A percentile compares a stretch with the other conserved stretches of the same genome.
Conservation (phyloP, 331 rosid genomes). For the Ulmus americana region DNA sequence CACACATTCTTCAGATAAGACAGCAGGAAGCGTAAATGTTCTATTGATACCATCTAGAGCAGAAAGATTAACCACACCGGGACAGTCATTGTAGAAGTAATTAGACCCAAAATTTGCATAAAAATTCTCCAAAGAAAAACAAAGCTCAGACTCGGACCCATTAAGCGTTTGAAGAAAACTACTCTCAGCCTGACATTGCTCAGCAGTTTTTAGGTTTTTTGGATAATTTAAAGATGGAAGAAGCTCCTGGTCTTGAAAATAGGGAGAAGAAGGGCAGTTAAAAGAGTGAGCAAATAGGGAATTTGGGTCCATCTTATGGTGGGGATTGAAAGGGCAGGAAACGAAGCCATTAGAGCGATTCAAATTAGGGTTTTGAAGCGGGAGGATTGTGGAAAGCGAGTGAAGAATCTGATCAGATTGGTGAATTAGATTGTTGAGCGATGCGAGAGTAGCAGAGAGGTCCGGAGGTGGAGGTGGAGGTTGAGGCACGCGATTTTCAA, state of each 20-base stretch:
- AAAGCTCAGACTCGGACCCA: constrained; percentile 34
- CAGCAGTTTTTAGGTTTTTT: constrained; percentile 33
- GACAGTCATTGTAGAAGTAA: constrained; percentile 59
- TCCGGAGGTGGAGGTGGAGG: constrained; percentile 17
- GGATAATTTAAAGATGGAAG: constrained; percentile 41
- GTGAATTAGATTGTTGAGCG: constrained; percentile 42
- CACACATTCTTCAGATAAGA: constrained; percentile 46
- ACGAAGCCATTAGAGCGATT: constrained; percentile 13
- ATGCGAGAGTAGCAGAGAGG: constrained; percentile 34
- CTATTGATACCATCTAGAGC: constrained; percentile 20
- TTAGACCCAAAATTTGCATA: constrained; percentile 30
- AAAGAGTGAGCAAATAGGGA: constrained; percentile 64
- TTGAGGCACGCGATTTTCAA: constrained; percentile 14
- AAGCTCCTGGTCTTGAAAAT: constrained; percentile 25
- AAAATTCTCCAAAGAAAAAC: constrained; percentile 40
- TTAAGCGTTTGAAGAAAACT: constrained; percentile 12
- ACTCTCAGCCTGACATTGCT: constrained; percentile 13
- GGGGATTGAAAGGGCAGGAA: constrained; percentile 46
- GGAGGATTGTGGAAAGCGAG: constrained; percentile 38
- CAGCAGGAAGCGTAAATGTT: constrained; percentile 47
- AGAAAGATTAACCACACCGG: constrained; percentile 47
- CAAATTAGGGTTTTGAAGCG: constrained; percentile 26
- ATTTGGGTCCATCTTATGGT: constrained; percentile 54
- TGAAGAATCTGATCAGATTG: constrained; percentile 26
- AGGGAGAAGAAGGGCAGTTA: constrained; percentile 55